Evolutionary conservation across 1,284 basidiomycete species (phyloP).

Genomic region (Lentinula novae-zelandiae): DNA sequence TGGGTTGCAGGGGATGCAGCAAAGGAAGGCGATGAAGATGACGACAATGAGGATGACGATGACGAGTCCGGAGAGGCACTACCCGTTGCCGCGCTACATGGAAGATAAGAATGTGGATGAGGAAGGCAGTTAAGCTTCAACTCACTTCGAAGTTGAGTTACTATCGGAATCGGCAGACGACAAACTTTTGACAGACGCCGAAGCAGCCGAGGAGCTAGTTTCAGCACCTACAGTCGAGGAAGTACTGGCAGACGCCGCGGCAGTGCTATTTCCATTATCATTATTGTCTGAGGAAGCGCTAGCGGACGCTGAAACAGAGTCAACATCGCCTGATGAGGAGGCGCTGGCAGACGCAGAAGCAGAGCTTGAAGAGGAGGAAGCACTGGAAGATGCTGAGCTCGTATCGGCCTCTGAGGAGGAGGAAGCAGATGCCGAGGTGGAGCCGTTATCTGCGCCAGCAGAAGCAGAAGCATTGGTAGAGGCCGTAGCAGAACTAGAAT

Average conservation of each 20-base stretch:
- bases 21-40: neutral
- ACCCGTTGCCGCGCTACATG: neutral
- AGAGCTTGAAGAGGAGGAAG: neutral
- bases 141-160: neutral
- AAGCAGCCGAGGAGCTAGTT: neutral
- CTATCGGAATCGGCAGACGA: neutral
- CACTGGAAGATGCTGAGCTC: neutral
- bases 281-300: neutral
- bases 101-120: neutral
- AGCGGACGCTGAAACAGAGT: neutral
- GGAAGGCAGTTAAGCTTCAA: neutral
- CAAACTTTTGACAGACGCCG: neutral
- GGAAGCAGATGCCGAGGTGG: neutral
- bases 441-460: neutral
- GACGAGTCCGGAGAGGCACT: neutral
- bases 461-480: neutral
- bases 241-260: neutral
- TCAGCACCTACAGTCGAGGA: neutral
- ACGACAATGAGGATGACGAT: neutral
- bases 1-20: neutral
- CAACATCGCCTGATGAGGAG: neutral
- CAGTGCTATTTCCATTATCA: neutral
- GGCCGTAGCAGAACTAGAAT: neutral
- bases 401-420: neutral
- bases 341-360: neutral